Evolutionary conservation across 2,329 filamentous ascomycete species (phyloP).

Genomic region (Emergomyces pasteurianus): DNA sequence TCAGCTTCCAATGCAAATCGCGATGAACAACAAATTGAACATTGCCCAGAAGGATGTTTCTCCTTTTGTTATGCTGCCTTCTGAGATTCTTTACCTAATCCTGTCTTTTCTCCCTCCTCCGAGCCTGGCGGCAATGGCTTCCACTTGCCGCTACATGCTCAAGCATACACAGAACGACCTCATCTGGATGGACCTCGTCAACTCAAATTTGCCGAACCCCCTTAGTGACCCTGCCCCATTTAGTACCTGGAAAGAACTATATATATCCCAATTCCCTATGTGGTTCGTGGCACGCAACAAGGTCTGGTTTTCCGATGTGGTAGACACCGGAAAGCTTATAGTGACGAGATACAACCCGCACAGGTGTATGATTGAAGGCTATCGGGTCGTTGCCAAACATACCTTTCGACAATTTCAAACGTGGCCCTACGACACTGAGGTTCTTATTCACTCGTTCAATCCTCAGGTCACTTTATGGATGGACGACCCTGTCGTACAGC

Average conservation of each 20-base stretch:
- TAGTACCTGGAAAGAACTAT: slow-evolving; percentile 57
- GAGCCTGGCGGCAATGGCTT: slow-evolving; percentile 50
- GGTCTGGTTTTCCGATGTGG: slow-evolving; percentile 73
- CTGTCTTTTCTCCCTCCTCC: slow-evolving; percentile 52
- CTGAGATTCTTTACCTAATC: slow-evolving; percentile 64
- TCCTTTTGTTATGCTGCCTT: slow-evolving; percentile 43
- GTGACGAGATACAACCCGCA: slow-evolving; percentile 64
- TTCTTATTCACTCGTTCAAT: slow-evolving; percentile 61
- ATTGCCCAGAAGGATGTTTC: slow-evolving; percentile 3
- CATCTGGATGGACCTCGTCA: slow-evolving; percentile 60
- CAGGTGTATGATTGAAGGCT: slow-evolving; percentile 66
- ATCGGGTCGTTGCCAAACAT: slow-evolving; percentile 58
- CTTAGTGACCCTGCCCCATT: slow-evolving; percentile 48
- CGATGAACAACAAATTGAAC: not conserved
- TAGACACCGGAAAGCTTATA: slow-evolving; percentile 62
- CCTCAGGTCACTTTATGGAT: slow-evolving; percentile 60
- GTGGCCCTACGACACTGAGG: slow-evolving; percentile 54
- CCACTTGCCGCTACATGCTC: slow-evolving; percentile 51
- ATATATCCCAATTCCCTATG: slow-evolving; percentile 59
- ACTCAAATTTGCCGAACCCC: slow-evolving; percentile 51
- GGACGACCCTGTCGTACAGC: slow-evolving; percentile 57
- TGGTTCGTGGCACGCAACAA: slow-evolving; percentile 77
- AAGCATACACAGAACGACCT: slow-evolving; percentile 52
- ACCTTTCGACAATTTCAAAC: slow-evolving; percentile 42
- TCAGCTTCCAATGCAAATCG: not conserved